These are phyloP conservation scores for Henningerozyma blattae DNA, from an alignment of 805 yeast genomes.

Conservation along the genomic window DNA sequence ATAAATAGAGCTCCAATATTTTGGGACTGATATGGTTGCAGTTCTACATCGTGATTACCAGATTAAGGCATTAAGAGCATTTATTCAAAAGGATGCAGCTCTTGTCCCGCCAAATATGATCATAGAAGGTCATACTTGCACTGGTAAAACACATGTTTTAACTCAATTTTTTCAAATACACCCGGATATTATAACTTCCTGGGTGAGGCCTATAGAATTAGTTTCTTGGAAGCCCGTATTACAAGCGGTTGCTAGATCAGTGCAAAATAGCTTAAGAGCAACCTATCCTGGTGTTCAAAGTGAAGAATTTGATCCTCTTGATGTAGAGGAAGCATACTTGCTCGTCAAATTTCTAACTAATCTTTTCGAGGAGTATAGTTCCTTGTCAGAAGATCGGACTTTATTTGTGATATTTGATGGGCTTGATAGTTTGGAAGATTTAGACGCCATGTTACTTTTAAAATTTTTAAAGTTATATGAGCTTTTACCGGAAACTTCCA, in stretches of 20 bases:
- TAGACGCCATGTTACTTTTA: conserved; percentile 18
- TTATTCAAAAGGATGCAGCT: conserved; percentile 11
- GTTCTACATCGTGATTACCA: conserved; percentile 18
- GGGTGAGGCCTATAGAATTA: conserved; percentile 19
- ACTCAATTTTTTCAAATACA: conserved; percentile 9
- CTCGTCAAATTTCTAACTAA: conserved; percentile 13
- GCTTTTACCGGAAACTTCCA: conserved; percentile 7
- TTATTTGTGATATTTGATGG: conserved; percentile 21
- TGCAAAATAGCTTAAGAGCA: conserved; percentile 10
- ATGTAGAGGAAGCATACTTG: conserved; percentile 20
- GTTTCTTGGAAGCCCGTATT: conserved; percentile 24
- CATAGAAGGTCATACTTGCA: conserved; percentile 19
- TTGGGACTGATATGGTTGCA: too few species aligned
- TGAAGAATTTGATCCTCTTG: conserved; percentile 15
- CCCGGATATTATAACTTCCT: conserved; percentile 7
- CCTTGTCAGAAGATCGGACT: conserved; percentile 3
- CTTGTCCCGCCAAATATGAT: conserved; percentile 16
- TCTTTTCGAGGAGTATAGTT: conserved; percentile 6
- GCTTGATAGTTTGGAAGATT: conserved; percentile 21
- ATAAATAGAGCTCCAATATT: too few species aligned
- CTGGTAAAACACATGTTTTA: conserved; percentile 21
- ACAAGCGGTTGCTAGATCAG: conserved; percentile 17
- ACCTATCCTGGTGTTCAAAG: conserved; percentile 6
- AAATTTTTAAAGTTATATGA: conserved; percentile 19
- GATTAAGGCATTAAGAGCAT: conserved; percentile 10